Conservation (phyloP, 306 rosid species). For the Hylodesmum podocarpum region DNA sequence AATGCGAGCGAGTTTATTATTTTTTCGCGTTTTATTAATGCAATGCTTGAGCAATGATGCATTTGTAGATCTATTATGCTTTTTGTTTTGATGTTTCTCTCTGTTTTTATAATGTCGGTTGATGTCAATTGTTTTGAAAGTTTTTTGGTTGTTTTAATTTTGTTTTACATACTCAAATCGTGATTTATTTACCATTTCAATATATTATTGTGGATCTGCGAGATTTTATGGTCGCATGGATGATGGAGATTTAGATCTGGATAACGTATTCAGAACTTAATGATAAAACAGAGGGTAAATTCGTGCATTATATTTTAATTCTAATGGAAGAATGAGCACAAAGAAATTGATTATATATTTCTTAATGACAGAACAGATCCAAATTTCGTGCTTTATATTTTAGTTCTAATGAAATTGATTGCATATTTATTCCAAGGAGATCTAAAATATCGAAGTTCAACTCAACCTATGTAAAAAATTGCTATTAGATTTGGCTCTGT, state of each 20-base stretch:
- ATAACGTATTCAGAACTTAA: background rate
- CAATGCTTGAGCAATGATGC: background rate
- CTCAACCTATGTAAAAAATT: background rate
- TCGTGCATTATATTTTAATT: background rate
- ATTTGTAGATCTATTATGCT: background rate
- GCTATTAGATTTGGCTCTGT: background rate
- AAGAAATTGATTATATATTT: background rate
- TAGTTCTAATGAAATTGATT: background rate
- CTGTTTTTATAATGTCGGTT: background rate
- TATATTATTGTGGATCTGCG: background rate
- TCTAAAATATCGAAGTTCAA: background rate
- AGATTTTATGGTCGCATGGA: background rate
- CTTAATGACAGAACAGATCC: background rate
- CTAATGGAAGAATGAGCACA: background rate
- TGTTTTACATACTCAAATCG: background rate
- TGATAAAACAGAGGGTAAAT: background rate
- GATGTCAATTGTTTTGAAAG: background rate
- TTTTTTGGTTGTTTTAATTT: background rate
- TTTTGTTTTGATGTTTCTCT: background rate
- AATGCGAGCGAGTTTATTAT: background rate
- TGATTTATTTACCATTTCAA: background rate
- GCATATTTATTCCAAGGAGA: background rate
- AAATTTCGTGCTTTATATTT: background rate
- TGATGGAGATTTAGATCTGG: background rate
- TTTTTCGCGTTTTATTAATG: background rate